Evolutionary conservation across 805 yeast species (phyloP), one percentile per base, ranked within the genome.

Genomic region (Barnettozyma californica): DNA sequence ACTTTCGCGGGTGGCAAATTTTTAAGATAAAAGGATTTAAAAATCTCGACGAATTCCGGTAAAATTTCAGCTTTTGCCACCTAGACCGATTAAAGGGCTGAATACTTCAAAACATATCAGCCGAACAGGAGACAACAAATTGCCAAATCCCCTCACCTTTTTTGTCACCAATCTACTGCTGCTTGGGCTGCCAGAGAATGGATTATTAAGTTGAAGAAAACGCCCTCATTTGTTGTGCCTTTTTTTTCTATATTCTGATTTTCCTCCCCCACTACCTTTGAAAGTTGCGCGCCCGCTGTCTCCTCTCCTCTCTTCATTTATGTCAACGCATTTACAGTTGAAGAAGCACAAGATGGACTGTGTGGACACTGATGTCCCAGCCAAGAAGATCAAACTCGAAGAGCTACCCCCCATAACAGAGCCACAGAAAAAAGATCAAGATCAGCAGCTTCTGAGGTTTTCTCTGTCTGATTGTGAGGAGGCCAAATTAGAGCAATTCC

Each of bases 401-500:
- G 38, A 11, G 14, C 11, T 18, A 7, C 38, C 14, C 33, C 33
- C 33, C 33, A 29, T 5, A n/a, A 13, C 9, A 5, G 33, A 29
- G 4, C 14, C 16, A 13, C n/a, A 29, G 33, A 2, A 13, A 14
- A 9, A 29, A 29, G 33, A 29, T 5, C 33, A 29, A 11, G 33
- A 29, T 5, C n/a, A 29, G 7, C 33, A 29, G 33, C 33, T 16
- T 16, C 11, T 8, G 33, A 29, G 11, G 33, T 29, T 29, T 20
- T 35, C 38, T 8, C 6, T 18, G 9, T 14, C 38, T 10, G 38
- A 35, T 18, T 18, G 23, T 16, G 23, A 35, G 13, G 21, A 9
- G 27, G 21, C 41, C 21, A 53, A 51, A 41, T 41, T 58, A 9
- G 21, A 45, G 14, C 39, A 40, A 35, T 58, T 61, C 36, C 61